phyloP scores from a whole-genome alignment of 805 yeast species.

The Aciculoconidium aculeatum region DNA sequence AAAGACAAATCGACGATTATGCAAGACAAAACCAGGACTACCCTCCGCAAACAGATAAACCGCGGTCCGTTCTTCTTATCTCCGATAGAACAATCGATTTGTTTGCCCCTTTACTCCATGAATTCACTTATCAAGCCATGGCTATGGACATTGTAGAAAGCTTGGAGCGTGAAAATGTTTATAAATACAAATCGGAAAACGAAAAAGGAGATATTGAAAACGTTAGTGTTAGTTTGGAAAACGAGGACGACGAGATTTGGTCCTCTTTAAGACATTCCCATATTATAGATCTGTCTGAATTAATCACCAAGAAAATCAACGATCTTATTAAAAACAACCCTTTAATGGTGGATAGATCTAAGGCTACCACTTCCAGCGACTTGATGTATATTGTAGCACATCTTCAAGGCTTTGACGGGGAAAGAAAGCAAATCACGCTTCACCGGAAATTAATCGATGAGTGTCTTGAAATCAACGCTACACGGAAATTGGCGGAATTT shows the following conservation, averaged over 20 bases:
- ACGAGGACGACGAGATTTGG: conserved; percentile 74
- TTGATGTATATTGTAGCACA: conserved; percentile 71
- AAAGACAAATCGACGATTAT: conserved; percentile 65
- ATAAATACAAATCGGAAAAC: conserved; percentile 50
- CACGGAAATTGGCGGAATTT: conserved; percentile 53
- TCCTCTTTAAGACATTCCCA: conserved; percentile 63
- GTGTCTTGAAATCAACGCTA: conserved; percentile 55
- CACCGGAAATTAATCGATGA: conserved; percentile 61
- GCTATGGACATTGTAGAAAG: conserved; percentile 63
- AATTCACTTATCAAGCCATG: conserved; percentile 88
- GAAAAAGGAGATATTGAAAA: conserved; percentile 37
- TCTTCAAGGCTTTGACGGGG: conserved; percentile 61
- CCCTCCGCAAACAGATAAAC: conserved; percentile 53
- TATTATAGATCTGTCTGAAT: conserved; percentile 66
- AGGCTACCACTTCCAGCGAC: conserved; percentile 63
- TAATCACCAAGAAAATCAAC: conserved; percentile 50
- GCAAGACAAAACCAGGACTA: conserved; percentile 63
- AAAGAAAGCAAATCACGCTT: conserved; percentile 51
- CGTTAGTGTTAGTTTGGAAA: conserved; percentile 36
- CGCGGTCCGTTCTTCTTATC: conserved; percentile 68
- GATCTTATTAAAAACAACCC: conserved; percentile 71
- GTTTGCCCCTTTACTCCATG: conserved; percentile 80
- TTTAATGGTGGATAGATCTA: conserved; percentile 60
- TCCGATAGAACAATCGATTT: conserved; percentile 82
- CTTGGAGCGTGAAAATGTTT: conserved; percentile 38